Conservation (phyloP, 1,139 yeast species). For the Geotrichum reessii region DNA sequence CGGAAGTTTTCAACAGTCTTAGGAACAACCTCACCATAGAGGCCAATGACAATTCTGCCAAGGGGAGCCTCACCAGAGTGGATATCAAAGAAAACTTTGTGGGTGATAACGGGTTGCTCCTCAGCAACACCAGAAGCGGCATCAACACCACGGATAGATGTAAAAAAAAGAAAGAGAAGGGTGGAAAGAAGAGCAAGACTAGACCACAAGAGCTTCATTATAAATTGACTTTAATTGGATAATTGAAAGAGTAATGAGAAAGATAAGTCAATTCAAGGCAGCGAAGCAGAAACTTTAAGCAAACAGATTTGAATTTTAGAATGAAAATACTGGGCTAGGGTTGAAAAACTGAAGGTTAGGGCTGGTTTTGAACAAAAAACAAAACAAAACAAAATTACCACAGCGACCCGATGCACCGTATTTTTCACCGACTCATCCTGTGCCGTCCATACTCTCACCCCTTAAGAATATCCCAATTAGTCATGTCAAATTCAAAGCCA, state of each 20-base stretch:
- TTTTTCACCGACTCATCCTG: background rate
- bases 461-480: background rate
- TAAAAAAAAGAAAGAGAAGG: constrained; percentile 13
- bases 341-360: background rate
- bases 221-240: background rate
- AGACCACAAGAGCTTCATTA: constrained; percentile 28
- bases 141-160: constrained; percentile 15
- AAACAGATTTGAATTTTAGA: background rate
- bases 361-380: background rate
- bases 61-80: constrained; percentile 66
- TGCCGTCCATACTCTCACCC: background rate
- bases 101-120: constrained; percentile 53
- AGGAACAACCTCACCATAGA: constrained; percentile 86
- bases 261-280: background rate
- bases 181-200: constrained; percentile 23
- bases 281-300: background rate
- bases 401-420: background rate
- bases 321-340: background rate
- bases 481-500: constrained; percentile 8
- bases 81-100: constrained; percentile 80
- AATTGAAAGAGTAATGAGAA: background rate
- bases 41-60: constrained; percentile 70
- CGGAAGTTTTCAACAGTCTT: constrained; percentile 78
- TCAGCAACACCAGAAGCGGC: constrained; percentile 12
- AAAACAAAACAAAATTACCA: too few species aligned